Conservation (phyloP, 139 green algal genomes). For the Volvox reticuliferus region DNA sequence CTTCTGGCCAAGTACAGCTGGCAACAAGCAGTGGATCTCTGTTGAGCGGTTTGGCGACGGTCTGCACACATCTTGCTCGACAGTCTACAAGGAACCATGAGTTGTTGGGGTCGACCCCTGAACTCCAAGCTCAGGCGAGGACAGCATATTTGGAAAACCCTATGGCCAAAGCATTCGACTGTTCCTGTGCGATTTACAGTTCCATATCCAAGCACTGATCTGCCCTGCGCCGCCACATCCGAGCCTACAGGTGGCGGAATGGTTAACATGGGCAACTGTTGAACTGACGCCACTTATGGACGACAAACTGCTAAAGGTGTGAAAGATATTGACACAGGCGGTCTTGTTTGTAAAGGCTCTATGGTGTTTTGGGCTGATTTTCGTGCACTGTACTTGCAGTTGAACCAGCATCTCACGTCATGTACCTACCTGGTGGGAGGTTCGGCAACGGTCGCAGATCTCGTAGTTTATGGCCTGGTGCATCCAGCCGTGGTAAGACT, state of each 20-base stretch:
- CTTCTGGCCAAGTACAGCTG: slow-evolving; percentile 7
- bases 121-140: slow-evolving; percentile 25
- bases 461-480: slow-evolving; percentile 60
- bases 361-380: no score
- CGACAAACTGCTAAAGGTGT: slow-evolving; percentile 61
- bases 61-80: background rate
- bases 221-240: background rate
- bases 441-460: slow-evolving; percentile 62
- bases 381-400: slow-evolving; percentile 10
- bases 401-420: slow-evolving; percentile 54
- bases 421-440: slow-evolving; percentile 59
- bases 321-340: no score
- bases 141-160: background rate
- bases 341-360: no score
- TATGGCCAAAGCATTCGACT: no score
- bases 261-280: slow-evolving; percentile 53
- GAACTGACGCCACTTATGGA: slow-evolving; percentile 59
- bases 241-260: slow-evolving; percentile 57
- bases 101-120: slow-evolving; percentile 6
- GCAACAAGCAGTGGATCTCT: background rate
- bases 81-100: background rate
- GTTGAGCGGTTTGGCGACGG: background rate
- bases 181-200: no score
- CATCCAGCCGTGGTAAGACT: slow-evolving; percentile 61
- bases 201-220: background rate